Conservation (phyloP, 2,329 filamentous ascomycete genomes). For the Pseudocercospora musae region DNA sequence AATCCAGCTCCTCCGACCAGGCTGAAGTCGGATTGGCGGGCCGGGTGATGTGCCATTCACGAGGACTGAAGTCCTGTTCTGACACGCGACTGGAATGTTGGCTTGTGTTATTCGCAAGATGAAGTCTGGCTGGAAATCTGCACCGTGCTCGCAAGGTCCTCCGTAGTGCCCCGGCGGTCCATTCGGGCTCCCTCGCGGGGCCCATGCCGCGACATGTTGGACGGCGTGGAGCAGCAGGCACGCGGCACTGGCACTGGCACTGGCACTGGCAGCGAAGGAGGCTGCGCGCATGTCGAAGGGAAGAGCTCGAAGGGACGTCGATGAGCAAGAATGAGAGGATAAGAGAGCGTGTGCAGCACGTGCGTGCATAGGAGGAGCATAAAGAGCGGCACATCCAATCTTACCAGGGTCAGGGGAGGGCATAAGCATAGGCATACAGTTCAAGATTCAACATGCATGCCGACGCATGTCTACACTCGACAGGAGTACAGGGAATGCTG, state of each 20-base stretch:
- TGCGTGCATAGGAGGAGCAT: not conserved
- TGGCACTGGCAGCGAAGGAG: slow-evolving; percentile 5
- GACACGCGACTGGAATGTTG: slow-evolving; percentile 46
- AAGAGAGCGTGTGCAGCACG: not conserved
- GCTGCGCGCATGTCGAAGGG: not conserved
- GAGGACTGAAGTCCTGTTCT: slow-evolving; percentile 47
- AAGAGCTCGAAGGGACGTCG: not conserved
- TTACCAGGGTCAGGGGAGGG: not conserved
- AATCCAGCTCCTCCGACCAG: slow-evolving; percentile 53
- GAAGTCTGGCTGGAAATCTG: slow-evolving; percentile 42
- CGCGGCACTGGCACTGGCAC: no score
- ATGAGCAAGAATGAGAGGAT: not conserved
- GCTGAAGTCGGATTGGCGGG: slow-evolving; percentile 47
- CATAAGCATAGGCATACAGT: no score
- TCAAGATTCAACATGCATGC: not conserved
- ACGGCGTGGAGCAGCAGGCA: not conserved
- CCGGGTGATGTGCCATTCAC: slow-evolving; percentile 55
- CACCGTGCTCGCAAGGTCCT: slow-evolving; percentile 24
- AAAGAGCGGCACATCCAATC: not conserved
- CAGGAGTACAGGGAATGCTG: not conserved
- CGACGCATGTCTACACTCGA: not conserved
- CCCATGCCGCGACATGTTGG: slow-evolving; percentile 12
- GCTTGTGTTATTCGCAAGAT: slow-evolving; percentile 47
- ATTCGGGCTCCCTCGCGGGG: slow-evolving; percentile 7
- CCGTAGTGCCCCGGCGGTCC: slow-evolving; percentile 20